Conservation (phyloP, 495 filamentous ascomycete genomes). For the Collariella sp. region DNA sequence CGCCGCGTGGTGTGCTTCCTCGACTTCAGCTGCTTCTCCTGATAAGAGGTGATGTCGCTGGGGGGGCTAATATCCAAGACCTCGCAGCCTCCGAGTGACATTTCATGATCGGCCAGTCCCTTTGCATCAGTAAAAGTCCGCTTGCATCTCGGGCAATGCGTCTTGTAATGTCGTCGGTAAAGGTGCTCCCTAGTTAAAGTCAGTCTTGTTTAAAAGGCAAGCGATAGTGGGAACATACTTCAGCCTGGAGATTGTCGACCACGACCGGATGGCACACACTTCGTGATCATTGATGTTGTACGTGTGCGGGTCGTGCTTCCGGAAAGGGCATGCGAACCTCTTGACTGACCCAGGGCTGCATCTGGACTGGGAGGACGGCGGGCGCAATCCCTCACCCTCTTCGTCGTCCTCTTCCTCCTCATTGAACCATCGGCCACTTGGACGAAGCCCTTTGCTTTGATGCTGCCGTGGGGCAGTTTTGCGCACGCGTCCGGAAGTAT, state of each 20-base stretch:
- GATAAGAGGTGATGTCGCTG: slow-evolving; percentile 18
- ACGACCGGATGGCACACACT: slow-evolving; percentile 19
- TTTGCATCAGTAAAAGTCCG: slow-evolving; percentile 14
- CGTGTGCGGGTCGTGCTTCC: slow-evolving; percentile 21
- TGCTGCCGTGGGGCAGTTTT: slow-evolving; percentile 6
- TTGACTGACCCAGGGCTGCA: slow-evolving; percentile 2
- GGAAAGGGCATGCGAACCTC: slow-evolving; percentile 24
- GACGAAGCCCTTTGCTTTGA: slow-evolving; percentile 6
- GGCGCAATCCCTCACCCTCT: slow-evolving; percentile 13
- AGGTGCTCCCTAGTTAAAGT: slow-evolving; percentile 25
- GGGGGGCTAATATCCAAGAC: slow-evolving; percentile 8
- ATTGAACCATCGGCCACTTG: neutral
- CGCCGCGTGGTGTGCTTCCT: slow-evolving; percentile 17
- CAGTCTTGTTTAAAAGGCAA: neutral
- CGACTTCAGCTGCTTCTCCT: slow-evolving; percentile 24
- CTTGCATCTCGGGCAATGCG: slow-evolving; percentile 25
- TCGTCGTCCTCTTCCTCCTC: slow-evolving; percentile 23
- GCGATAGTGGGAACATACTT: slow-evolving; percentile 13
- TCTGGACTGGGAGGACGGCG: slow-evolving; percentile 14
- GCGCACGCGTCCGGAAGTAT: slow-evolving; percentile 6
- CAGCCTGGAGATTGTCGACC: slow-evolving; percentile 23
- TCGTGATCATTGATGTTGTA: slow-evolving; percentile 23
- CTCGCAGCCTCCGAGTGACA: slow-evolving; percentile 14
- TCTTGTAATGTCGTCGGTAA: slow-evolving; percentile 23
- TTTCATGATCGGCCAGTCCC: slow-evolving; percentile 20